Evolutionary conservation across 805 yeast species (phyloP), one percentile per base, ranked within the genome.

Genomic region (Ogataea zsoltii): DNA sequence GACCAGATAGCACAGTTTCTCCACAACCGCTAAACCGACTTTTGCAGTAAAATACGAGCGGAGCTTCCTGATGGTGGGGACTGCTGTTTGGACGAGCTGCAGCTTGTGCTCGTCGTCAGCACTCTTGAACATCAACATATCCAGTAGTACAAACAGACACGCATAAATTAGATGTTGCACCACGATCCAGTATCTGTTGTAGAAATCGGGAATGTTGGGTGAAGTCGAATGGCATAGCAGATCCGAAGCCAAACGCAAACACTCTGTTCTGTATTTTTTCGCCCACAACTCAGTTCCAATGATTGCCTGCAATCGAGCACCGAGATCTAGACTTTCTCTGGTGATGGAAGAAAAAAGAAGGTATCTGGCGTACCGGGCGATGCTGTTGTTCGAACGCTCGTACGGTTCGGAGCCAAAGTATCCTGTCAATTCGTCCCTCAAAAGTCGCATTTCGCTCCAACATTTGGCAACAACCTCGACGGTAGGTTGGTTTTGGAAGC

Each of bases 11-110:
- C 52, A 46, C 7, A 59, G 44, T 35, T 56, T 59, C 41, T 59
- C 62, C 26, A 57, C 53, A 4, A 59, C 60, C 7, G 62, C 61
- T 18, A 56, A 46, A 3, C 63, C 63, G 16, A 59, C 53, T 30
- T 51, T 53, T 3, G 55, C 62, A 3, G 62, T 56, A 33, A 53
- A 55, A 44, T 55, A 57, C 1, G 62, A 50, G 3, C 44, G 42
- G 13, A 56, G 35, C 21, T 45, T 39, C 18, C 49, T 28, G 4
- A 59, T 50, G 2, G 53, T 51, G 6, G 56, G 55, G 12, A 59
- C 48, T 3, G 62, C 53, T 3, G 38, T 38, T 26, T 44, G 44
- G 12, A 59, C 54, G 14, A 39, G 41, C 23, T 51, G 40, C 3
- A 59, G 38, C 21, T 50, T 55, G 13, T 37, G 38, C 18, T 49